Evolutionary conservation across 179 eudicot species (phyloP).

Genomic region (Monotropa hypopitys): DNA sequence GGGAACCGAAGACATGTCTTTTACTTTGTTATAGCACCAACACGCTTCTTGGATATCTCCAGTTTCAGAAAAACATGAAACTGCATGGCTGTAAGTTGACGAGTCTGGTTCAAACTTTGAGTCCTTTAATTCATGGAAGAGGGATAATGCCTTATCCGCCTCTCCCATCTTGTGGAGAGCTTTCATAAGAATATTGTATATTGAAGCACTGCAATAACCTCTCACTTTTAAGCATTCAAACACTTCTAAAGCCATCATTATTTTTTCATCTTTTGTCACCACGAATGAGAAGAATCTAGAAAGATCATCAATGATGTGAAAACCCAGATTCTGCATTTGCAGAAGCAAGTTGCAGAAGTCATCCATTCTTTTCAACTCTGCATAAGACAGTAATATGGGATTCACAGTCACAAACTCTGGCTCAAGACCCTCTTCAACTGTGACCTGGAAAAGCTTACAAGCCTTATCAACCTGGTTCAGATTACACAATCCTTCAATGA

Average conservation of each 20-base stretch:
- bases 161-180: constrained; percentile 47
- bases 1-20: constrained; percentile 47
- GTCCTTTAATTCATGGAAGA: constrained; percentile 45
- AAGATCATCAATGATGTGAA: constrained; percentile 36
- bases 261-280: constrained; percentile 34
- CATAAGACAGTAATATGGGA: constrained; percentile 52
- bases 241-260: constrained; percentile 36
- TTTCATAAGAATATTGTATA: constrained; percentile 58
- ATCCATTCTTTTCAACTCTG: constrained; percentile 49
- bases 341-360: constrained; percentile 51
- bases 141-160: constrained; percentile 43
- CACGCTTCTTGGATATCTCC: constrained; percentile 65
- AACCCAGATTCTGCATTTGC: constrained; percentile 56
- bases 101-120: constrained; percentile 54
- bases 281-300: constrained; percentile 43
- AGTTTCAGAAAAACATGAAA: constrained; percentile 45
- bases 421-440: constrained; percentile 59
- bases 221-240: constrained; percentile 43
- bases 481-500: constrained; percentile 62
- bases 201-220: constrained; percentile 45
- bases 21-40: constrained; percentile 49
- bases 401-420: constrained; percentile 61
- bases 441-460: constrained; percentile 45
- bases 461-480: constrained; percentile 51
- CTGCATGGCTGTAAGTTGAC: constrained; percentile 47